A percentile compares a stretch with the other conserved stretches of the same genome.
phyloP scores from a whole-genome alignment of 2,329 filamentous ascomycete genomes.

The Neopestalotiopsis sp. region DNA sequence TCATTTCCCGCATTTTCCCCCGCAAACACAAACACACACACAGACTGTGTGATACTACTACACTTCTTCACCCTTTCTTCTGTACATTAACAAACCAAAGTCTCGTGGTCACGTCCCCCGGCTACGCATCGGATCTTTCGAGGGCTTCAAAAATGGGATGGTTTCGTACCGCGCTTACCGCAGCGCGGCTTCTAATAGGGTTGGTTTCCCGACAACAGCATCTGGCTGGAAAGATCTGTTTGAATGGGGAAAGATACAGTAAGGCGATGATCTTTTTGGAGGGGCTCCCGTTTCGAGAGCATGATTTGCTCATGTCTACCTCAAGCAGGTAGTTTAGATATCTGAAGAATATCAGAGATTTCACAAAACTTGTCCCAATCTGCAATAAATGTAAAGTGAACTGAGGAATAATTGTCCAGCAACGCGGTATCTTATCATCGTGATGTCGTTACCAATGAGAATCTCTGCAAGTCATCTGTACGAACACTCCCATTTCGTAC shows the following conservation, averaged over 20 bases:
- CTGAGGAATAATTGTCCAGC: no score
- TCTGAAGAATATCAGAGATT: neutral
- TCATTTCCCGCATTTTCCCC: constrained; percentile 22
- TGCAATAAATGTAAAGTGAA: no score
- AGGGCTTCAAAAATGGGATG: neutral
- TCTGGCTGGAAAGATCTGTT: constrained; percentile 4
- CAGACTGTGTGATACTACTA: constrained; percentile 29
- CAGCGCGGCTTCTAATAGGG: neutral
- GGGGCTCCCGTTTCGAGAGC: neutral
- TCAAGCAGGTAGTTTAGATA: neutral
- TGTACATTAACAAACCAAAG: constrained; percentile 33
- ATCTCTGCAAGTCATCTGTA: neutral
- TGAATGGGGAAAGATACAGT: neutral
- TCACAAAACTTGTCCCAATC: neutral
- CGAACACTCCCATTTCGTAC: no score
- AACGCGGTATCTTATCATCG: no score
- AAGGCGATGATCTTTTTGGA: constrained; percentile 1
- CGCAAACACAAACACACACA: constrained; percentile 10
- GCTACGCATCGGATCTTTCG: constrained; percentile 22
- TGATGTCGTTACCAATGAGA: neutral
- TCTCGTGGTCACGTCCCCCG: constrained; percentile 33
- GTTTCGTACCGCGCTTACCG: neutral
- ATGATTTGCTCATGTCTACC: constrained; percentile 1
- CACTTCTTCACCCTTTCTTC: constrained; percentile 26
- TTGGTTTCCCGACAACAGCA: neutral